These are phyloP conservation scores for Gaertneriomyces sp. DNA, from an alignment of 192 early-diverging fungal genomes.

Conservation along the genomic window DNA sequence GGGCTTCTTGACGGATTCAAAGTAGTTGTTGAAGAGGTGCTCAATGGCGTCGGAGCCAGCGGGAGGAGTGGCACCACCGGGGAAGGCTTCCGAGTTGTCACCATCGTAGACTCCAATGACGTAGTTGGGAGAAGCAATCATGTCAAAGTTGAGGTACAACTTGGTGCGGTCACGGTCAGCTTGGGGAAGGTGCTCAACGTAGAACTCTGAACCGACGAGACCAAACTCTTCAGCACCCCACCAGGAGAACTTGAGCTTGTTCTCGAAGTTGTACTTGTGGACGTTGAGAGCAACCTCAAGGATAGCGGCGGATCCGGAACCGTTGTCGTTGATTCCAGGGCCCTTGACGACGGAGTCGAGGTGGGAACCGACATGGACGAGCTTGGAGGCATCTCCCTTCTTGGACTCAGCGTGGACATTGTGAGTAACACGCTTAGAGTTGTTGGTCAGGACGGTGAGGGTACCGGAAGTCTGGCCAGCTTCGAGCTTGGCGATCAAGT, in stretches of 20 bases:
- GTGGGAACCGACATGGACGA: constrained; percentile 41
- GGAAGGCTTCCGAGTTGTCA: constrained; percentile 2
- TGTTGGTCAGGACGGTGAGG: neutral
- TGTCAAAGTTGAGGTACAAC: constrained; percentile 42
- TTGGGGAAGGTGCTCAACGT: constrained; percentile 38
- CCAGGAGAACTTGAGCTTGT: constrained; percentile 42
- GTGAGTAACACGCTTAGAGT: neutral
- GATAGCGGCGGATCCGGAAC: constrained; percentile 41
- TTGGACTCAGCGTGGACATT: constrained; percentile 39
- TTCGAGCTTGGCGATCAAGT: constrained; percentile 4
- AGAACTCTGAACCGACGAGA: constrained; percentile 37
- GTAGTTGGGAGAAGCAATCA: constrained; percentile 49
- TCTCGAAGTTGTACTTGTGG: constrained; percentile 23
- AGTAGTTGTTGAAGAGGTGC: constrained; percentile 31
- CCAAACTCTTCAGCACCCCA: constrained; percentile 40
- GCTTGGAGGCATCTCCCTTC: constrained; percentile 26
- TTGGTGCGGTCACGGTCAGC: constrained; percentile 25
- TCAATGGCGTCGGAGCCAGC: constrained; percentile 13
- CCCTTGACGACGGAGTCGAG: constrained; percentile 43
- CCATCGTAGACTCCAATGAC: constrained; percentile 40
- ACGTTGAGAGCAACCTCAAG: constrained; percentile 36
- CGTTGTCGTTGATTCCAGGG: constrained; percentile 51
- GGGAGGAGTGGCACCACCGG: neutral
- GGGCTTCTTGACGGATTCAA: constrained; percentile 17
- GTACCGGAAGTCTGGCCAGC: neutral